Conservation (phyloP, 129 eudicot genomes). For the Ambrosia trifida region DNA sequence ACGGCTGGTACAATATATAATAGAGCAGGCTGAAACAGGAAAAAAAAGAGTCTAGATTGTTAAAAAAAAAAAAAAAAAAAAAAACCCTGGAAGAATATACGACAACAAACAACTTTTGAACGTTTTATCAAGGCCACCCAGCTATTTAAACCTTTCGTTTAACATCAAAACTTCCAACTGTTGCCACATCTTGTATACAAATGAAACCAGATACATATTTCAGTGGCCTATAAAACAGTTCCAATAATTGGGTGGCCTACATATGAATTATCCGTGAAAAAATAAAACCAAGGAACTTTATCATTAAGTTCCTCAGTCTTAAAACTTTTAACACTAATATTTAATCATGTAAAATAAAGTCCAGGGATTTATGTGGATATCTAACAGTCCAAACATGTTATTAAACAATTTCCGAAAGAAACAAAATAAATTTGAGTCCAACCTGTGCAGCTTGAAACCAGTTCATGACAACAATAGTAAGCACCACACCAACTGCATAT, state of each 20-base stretch:
- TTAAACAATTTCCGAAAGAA: not conserved
- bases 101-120: not conserved
- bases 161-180: not conserved
- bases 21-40: conserved; percentile 84
- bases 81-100: not conserved
- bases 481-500: conserved; percentile 68
- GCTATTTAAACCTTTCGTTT: not conserved
- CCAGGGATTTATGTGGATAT: not conserved
- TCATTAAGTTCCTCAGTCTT: too few relatives aligned
- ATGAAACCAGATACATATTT: not conserved
- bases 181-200: not conserved
- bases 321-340: not conserved
- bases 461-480: conserved; percentile 90
- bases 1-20: conserved; percentile 89
- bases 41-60: conserved; percentile 12
- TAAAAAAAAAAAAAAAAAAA: too few relatives aligned
- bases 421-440: not conserved
- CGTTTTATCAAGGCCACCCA: not conserved
- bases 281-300: not conserved
- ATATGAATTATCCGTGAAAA: not conserved
- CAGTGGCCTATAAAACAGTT: not conserved
- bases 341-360: not conserved
- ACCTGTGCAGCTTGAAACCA: conserved; percentile 99
- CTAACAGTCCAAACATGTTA: not conserved
- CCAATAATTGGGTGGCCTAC: not conserved